A percentile compares a stretch with the other conserved stretches of the same genome.
phyloP scores from a whole-genome alignment of 305 asterid species.

The Rubia tinctorum region DNA sequence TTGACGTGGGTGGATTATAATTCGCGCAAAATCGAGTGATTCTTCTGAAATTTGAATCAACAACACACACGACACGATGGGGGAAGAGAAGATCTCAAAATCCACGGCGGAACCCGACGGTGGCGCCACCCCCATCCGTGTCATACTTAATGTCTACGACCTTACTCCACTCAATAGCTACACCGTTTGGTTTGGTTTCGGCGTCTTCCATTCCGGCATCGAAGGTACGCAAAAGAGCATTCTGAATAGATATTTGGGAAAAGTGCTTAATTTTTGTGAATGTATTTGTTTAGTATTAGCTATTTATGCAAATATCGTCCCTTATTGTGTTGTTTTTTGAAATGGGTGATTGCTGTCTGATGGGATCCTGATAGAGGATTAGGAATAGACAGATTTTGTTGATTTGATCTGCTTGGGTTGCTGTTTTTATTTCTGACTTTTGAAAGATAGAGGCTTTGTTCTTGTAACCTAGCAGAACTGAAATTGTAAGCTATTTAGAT shows the following conservation, averaged over 20 bases:
- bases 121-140: slow-evolving; percentile 29
- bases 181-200: slow-evolving; percentile 41
- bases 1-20: neutral
- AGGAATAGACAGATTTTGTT: neutral
- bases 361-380: neutral
- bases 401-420: neutral
- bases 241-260: neutral
- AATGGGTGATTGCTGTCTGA: neutral
- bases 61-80: neutral
- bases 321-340: neutral
- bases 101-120: slow-evolving; percentile 6
- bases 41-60: neutral
- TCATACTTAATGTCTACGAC: slow-evolving; percentile 41
- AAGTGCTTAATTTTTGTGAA: neutral
- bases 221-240: slow-evolving; percentile 32
- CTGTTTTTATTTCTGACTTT: neutral
- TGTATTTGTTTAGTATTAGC: neutral
- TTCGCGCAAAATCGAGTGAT: neutral
- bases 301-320: neutral
- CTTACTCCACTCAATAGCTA: slow-evolving; percentile 37
- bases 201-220: slow-evolving; percentile 48
- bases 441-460: neutral
- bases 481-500: neutral
- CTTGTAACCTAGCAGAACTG: neutral
- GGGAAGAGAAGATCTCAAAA: slow-evolving; percentile 10